Evolutionary conservation across 2,329 filamentous ascomycete species (phyloP).

Genomic region (Fusarium brevicatenulatum): DNA sequence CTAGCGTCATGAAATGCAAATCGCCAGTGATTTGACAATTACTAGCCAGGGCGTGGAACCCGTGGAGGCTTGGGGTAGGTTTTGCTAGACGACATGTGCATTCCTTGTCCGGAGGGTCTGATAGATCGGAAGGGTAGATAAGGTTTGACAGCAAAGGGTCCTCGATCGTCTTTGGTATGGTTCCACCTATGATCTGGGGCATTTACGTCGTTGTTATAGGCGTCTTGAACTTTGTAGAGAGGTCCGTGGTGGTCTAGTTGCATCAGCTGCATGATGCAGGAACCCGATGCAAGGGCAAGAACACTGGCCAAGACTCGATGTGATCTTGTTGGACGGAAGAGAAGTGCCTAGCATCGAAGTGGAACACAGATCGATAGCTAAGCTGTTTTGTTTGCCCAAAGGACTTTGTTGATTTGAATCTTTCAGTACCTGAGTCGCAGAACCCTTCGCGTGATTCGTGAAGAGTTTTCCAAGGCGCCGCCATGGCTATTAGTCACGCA

Average conservation of each 20-base stretch:
- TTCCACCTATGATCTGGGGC: not conserved
- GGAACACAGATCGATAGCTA: too few relatives aligned
- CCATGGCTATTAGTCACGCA: not conserved
- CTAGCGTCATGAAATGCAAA: constrained; percentile 8
- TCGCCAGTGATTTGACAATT: not conserved
- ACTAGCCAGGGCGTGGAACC: not conserved
- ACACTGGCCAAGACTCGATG: not conserved
- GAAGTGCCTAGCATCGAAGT: not conserved
- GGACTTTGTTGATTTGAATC: not conserved
- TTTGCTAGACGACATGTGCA: constrained; percentile 18
- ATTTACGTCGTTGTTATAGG: not conserved
- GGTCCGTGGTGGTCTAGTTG: not conserved
- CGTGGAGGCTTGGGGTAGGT: not conserved
- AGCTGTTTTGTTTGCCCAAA: accelerated
- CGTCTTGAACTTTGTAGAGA: not conserved
- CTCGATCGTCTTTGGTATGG: not conserved
- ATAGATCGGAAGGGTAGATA: not conserved
- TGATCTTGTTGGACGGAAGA: too few relatives aligned
- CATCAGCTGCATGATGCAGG: constrained; percentile 13
- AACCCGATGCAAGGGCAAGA: constrained; percentile 7
- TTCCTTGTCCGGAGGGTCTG: not conserved
- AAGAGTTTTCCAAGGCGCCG: not conserved
- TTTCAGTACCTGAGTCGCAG: too few relatives aligned
- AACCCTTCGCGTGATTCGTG: not conserved
- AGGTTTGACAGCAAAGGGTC: constrained; percentile 5